phyloP scores from a whole-genome alignment of 768 basidiomycete genomes.

The Tylopilus rubrobrunneus region DNA sequence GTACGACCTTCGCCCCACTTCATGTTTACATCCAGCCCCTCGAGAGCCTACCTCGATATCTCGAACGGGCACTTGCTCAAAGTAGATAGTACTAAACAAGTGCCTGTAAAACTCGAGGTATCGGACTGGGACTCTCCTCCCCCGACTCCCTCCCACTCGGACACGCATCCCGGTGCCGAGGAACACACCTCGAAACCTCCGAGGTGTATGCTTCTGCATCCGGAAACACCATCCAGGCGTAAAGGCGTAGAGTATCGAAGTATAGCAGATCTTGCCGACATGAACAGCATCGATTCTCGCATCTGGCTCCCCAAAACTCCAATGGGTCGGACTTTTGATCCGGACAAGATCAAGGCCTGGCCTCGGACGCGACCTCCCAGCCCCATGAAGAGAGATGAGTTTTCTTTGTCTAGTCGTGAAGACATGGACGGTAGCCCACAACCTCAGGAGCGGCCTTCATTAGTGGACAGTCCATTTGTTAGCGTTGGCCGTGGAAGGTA shows the following conservation, averaged over 20 bases:
- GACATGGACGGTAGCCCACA: background rate
- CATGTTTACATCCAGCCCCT: conserved; percentile 17
- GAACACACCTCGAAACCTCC: conserved; percentile 4
- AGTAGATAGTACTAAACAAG: background rate
- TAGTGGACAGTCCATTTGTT: conserved; percentile 14
- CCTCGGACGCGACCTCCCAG: conserved; percentile 23
- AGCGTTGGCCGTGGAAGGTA: conserved; percentile 20
- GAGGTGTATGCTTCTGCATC: conserved; percentile 9
- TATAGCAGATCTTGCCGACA: conserved; percentile 16
- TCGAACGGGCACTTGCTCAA: background rate
- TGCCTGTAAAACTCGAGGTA: background rate
- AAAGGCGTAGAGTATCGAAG: conserved; percentile 20
- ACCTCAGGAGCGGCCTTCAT: background rate
- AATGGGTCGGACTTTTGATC: conserved; percentile 21
- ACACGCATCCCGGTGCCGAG: conserved; percentile 7
- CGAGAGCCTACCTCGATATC: conserved; percentile 12
- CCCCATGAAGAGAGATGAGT: conserved; percentile 10
- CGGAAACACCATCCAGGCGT: conserved; percentile 1
- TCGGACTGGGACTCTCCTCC: conserved; percentile 6
- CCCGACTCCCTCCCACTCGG: conserved; percentile 1
- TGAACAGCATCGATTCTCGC: conserved; percentile 20
- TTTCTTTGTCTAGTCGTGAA: background rate
- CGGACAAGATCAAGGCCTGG: conserved; percentile 23
- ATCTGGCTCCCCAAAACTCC: conserved; percentile 27
- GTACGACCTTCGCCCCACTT: conserved; percentile 13